Conservation (phyloP, 768 basidiomycete genomes). For the Suillus lakei region DNA sequence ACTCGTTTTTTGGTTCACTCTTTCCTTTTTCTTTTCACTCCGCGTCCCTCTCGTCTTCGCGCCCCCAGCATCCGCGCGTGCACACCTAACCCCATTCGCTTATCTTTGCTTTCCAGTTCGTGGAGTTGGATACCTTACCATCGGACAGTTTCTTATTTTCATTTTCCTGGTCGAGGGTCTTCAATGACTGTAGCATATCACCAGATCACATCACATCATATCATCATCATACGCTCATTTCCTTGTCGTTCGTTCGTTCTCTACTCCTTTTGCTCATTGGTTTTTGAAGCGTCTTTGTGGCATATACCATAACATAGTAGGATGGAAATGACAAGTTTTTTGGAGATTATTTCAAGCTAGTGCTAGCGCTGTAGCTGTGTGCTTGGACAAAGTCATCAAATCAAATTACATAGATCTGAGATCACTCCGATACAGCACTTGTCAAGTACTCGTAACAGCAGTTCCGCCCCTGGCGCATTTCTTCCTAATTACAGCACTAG, state of each 20-base stretch:
- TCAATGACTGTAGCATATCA: background rate
- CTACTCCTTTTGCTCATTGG: background rate
- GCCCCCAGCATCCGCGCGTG: background rate
- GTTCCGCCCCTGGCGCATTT: background rate
- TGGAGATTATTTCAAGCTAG: background rate
- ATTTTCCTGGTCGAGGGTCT: background rate
- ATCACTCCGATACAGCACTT: background rate
- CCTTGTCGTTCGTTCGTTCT: background rate
- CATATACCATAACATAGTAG: constrained; percentile 4
- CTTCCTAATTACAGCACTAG: background rate
- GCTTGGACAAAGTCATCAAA: background rate
- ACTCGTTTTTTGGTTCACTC: constrained; percentile 12
- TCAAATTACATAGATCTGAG: background rate
- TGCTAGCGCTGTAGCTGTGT: background rate
- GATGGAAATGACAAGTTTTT: constrained; percentile 20
- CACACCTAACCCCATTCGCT: background rate
- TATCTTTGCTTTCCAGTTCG: constrained; percentile 10
- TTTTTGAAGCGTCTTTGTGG: background rate
- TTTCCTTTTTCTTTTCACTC: constrained; percentile 7
- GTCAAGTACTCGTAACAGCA: background rate
- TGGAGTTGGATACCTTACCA: constrained; percentile 26
- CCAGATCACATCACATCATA: background rate
- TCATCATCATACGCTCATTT: background rate
- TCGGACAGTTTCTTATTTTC: constrained; percentile 6
- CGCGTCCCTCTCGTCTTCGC: background rate